Evolutionary conservation across 2,329 filamentous ascomycete species (phyloP).

Genomic region (Tothia fuscella): DNA sequence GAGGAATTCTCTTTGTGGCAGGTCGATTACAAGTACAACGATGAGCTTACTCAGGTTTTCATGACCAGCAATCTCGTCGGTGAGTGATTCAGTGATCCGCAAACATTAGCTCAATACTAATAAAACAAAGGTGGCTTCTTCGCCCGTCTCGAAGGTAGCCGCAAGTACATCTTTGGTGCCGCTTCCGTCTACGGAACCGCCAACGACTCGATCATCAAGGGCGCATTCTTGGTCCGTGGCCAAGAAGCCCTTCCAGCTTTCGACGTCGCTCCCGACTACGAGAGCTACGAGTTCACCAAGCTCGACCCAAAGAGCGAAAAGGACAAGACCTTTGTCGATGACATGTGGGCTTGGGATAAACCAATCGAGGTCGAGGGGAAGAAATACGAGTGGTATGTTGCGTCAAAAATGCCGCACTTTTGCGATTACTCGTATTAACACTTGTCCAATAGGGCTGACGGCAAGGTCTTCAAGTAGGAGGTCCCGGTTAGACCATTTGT

Average conservation of each 20-base stretch:
- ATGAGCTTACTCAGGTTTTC: slow-evolving; percentile 94
- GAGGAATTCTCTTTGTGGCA: slow-evolving; percentile 95
- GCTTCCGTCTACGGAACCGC: slow-evolving; percentile 78
- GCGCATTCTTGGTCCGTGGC: slow-evolving; percentile 90
- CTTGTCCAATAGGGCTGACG: too few relatives aligned
- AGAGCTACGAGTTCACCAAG: slow-evolving; percentile 95
- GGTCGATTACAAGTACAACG: slow-evolving; percentile 97
- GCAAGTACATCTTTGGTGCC: slow-evolving; percentile 94
- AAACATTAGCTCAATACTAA: background rate
- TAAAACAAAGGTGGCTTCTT: slow-evolving; percentile 66
- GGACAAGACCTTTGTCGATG: slow-evolving; percentile 75
- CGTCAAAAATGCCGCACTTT: too few relatives aligned
- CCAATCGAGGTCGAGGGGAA: slow-evolving; percentile 70
- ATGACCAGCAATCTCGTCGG: slow-evolving; percentile 98
- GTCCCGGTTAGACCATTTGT: background rate
- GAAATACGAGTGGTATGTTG: slow-evolving; percentile 74
- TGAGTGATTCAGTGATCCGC: slow-evolving; percentile 21
- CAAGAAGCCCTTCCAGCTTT: slow-evolving; percentile 79
- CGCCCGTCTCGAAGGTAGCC: slow-evolving; percentile 87
- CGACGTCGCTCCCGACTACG: slow-evolving; percentile 91
- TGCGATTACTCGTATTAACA: too few relatives aligned
- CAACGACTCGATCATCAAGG: slow-evolving; percentile 83
- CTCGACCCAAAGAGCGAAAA: slow-evolving; percentile 78
- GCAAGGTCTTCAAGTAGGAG: slow-evolving; percentile 99
- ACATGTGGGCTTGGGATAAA: slow-evolving; percentile 88